Percentiles rank a stretch among this genome's conserved stretches.
Evolutionary conservation across 768 basidiomycete genomes (phyloP).

Genomic region (Boletellus sp.): DNA sequence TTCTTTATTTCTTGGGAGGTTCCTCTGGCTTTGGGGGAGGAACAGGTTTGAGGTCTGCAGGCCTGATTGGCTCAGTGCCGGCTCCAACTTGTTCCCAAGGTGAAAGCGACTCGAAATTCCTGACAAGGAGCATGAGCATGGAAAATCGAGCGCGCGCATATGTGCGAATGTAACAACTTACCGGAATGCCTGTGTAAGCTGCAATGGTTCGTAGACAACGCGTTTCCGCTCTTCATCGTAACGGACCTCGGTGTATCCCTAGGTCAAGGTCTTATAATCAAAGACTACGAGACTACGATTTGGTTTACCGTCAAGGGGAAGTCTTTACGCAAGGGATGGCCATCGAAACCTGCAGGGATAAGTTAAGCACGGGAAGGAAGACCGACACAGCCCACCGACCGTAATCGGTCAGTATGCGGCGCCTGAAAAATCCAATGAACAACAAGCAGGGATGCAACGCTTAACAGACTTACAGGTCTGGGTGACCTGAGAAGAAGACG

Average conservation of each 20-base stretch:
- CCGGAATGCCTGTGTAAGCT: slow-evolving; percentile 98
- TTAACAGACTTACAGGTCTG: slow-evolving; percentile 73
- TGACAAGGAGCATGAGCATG: slow-evolving; percentile 27
- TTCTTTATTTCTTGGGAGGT: slow-evolving; percentile 67
- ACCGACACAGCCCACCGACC: slow-evolving; percentile 42
- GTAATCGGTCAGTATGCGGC: slow-evolving; percentile 97
- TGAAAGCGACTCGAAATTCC: slow-evolving; percentile 89
- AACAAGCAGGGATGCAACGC: slow-evolving; percentile 4
- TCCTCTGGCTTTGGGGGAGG: slow-evolving; percentile 75
- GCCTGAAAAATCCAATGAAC: slow-evolving; percentile 43
- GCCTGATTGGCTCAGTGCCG: slow-evolving; percentile 51
- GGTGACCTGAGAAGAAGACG: slow-evolving; percentile 94
- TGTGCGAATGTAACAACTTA: slow-evolving; percentile 30
- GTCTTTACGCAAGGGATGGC: slow-evolving; percentile 95
- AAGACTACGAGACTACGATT: neutral
- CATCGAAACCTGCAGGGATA: slow-evolving; percentile 73
- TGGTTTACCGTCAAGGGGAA: slow-evolving; percentile 88
- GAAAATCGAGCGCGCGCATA: neutral
- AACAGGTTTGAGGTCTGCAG: slow-evolving; percentile 72
- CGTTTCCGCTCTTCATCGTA: slow-evolving; percentile 98
- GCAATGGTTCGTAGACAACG: slow-evolving; percentile 95
- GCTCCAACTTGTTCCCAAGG: slow-evolving; percentile 96
- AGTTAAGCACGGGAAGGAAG: neutral
- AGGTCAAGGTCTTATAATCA: slow-evolving; percentile 2
- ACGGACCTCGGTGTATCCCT: slow-evolving; percentile 98